These are phyloP conservation scores for Haplosporangium gracile DNA, from an alignment of 192 early-diverging fungal species.

Conservation along the genomic window DNA sequence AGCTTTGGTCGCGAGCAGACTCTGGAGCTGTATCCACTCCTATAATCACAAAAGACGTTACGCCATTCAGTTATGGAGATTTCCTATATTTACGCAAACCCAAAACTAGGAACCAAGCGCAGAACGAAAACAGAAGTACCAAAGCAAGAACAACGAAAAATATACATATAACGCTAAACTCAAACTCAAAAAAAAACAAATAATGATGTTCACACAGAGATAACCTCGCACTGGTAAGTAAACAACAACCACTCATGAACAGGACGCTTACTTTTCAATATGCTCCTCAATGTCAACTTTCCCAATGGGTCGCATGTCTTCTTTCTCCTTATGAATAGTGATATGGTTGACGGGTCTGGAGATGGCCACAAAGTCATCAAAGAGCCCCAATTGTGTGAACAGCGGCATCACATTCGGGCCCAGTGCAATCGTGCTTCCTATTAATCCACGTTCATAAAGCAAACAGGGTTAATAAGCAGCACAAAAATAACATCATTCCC, in stretches of 20 bases:
- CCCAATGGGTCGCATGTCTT: not conserved
- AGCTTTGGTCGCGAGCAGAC: slow-evolving; percentile 13
- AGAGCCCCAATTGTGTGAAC: not conserved
- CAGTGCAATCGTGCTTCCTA: not conserved
- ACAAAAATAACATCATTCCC: no score
- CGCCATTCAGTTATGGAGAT: no score
- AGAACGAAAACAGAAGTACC: no score
- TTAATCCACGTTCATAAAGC: not conserved
- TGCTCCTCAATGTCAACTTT: not conserved
- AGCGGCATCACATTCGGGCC: not conserved
- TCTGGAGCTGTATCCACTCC: not conserved
- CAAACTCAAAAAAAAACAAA: no score
- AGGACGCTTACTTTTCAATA: not conserved
- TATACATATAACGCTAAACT: no score
- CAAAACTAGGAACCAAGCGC: no score
- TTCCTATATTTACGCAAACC: no score
- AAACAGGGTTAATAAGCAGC: no score
- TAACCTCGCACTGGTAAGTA: no score
- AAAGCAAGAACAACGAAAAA: no score
- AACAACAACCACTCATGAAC: no score
- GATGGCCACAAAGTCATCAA: not conserved
- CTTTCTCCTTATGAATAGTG: not conserved
- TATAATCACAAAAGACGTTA: not conserved
- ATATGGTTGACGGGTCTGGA: not conserved
- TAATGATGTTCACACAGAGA: no score